Evolutionary conservation across 257 asterid genomes (phyloP).

Genomic region (Knoxia roxburghii): DNA sequence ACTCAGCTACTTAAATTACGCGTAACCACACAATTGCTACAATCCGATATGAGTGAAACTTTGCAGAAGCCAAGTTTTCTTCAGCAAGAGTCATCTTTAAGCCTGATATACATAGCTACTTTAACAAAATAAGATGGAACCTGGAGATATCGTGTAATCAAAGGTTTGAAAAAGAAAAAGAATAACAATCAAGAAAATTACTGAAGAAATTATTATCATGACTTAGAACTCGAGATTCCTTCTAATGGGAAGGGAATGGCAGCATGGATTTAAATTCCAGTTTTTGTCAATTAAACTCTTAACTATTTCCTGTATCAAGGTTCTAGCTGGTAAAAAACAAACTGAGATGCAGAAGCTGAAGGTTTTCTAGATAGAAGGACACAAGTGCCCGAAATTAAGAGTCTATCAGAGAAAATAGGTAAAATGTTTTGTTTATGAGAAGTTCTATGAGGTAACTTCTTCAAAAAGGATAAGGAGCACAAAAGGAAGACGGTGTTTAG

Average conservation of each 20-base stretch:
- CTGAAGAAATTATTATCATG: background rate
- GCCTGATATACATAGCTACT: background rate
- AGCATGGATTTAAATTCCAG: background rate
- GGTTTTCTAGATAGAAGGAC: background rate
- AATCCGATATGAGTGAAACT: background rate
- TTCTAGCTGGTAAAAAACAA: background rate
- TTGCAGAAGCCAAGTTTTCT: background rate
- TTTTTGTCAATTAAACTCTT: background rate
- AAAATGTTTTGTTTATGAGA: background rate
- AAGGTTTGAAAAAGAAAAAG: background rate
- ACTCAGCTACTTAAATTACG: background rate
- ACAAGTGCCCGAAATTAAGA: background rate
- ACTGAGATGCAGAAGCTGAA: background rate
- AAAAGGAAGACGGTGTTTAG: background rate
- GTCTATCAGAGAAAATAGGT: background rate
- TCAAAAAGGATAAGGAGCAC: background rate
- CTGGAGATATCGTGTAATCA: background rate
- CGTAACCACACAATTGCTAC: background rate
- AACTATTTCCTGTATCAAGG: background rate
- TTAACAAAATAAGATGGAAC: background rate
- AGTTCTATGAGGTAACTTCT: background rate
- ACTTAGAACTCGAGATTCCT: background rate
- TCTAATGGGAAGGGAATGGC: background rate
- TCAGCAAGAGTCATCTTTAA: background rate
- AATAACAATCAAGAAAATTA: background rate